Conservation (phyloP, 106 monocot genomes). For the Iris macrosiphon region DNA sequence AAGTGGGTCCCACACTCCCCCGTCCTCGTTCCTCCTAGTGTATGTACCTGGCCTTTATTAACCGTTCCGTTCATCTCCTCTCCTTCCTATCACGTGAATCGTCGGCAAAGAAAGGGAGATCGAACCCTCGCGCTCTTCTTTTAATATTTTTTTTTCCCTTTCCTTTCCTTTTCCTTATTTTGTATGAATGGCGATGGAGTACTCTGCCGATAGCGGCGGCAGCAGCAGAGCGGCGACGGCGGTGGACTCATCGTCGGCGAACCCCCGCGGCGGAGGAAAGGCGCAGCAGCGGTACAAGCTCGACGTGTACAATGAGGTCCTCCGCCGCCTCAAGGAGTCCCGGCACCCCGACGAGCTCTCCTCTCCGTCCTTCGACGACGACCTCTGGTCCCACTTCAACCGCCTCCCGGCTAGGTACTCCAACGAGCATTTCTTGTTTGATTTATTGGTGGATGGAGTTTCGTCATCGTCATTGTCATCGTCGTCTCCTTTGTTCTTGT, state of each 20-base stretch:
- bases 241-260: slow-evolving; percentile 9
- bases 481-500: not conserved
- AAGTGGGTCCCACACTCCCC: too few relatives aligned
- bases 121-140: too few relatives aligned
- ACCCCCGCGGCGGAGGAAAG: not conserved
- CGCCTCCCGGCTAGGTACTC: slow-evolving; percentile 72
- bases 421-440: not conserved
- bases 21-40: too few relatives aligned
- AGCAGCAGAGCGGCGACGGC: slow-evolving; percentile 29
- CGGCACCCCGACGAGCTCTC: slow-evolving; percentile 18
- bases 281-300: slow-evolving; percentile 58
- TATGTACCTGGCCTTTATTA: too few relatives aligned
- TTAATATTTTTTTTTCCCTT: too few relatives aligned
- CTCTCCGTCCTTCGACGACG: slow-evolving; percentile 50
- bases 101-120: too few relatives aligned
- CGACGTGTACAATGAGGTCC: slow-evolving; percentile 71
- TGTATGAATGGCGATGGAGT: slow-evolving; percentile 54
- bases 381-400: slow-evolving; percentile 84
- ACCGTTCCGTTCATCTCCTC: too few relatives aligned
- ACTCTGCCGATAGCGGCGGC: slow-evolving; percentile 44
- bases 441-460: not conserved
- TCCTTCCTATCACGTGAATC: too few relatives aligned
- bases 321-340: slow-evolving; percentile 56
- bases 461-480: not conserved
- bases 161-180: too few relatives aligned